Percentiles rank a stretch among this genome's conserved stretches.
These are phyloP conservation scores for Alternaria alternata DNA, from an alignment of 2,329 filamentous ascomycete genomes.

Conservation along the genomic window DNA sequence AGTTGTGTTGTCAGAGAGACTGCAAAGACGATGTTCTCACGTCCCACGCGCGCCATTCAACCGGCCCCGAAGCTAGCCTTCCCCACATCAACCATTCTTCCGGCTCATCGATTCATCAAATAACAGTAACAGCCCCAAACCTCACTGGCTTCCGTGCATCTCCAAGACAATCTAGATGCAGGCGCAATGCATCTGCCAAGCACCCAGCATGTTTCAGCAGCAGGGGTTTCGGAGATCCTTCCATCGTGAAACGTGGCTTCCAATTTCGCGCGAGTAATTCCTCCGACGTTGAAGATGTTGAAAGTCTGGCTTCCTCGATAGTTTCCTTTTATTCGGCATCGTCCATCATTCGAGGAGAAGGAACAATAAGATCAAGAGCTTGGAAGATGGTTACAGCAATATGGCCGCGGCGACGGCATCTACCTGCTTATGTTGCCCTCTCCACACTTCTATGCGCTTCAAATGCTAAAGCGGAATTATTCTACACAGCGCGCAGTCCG, in stretches of 20 bases:
- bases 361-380: background rate
- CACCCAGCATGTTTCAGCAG: slow-evolving; percentile 23
- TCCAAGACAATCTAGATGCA: slow-evolving; percentile 12
- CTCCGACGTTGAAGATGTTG: background rate
- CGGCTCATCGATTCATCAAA: slow-evolving; percentile 16
- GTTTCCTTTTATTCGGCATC: background rate
- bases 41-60: slow-evolving; percentile 9
- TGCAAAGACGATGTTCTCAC: background rate
- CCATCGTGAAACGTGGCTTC: slow-evolving; percentile 32
- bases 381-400: slow-evolving; percentile 7
- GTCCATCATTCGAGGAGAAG: background rate
- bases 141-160: background rate
- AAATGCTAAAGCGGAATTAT: slow-evolving; percentile 20
- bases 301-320: background rate
- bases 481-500: slow-evolving; percentile 29
- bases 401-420: slow-evolving; percentile 1
- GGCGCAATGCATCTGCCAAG: slow-evolving; percentile 12
- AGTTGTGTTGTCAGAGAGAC: background rate
- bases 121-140: slow-evolving; percentile 2
- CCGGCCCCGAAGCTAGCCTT: slow-evolving; percentile 8
- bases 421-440: slow-evolving; percentile 1
- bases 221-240: slow-evolving; percentile 18
- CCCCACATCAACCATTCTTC: slow-evolving; percentile 20
- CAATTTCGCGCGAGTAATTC: slow-evolving; percentile 1
- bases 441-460: slow-evolving; percentile 11